Percentiles rank a stretch among this genome's conserved stretches.
phyloP scores from a whole-genome alignment of 2,329 filamentous ascomycete genomes.

The Diaporthe destruens region DNA sequence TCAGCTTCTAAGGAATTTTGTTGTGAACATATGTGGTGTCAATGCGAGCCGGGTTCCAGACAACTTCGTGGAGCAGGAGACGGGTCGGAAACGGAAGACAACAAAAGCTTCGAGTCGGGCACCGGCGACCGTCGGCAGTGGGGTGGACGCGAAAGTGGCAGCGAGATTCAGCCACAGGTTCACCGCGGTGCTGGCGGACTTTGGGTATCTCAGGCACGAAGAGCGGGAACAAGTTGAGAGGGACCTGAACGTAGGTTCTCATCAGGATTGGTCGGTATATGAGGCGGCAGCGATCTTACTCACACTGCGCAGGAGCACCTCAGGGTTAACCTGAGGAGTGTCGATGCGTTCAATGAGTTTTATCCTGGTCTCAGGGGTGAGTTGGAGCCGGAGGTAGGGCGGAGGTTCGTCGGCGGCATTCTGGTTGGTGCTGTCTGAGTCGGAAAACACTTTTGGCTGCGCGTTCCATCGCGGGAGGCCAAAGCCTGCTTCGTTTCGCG shows the following conservation, averaged over 20 bases:
- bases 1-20: constrained; percentile 84
- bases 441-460: background rate
- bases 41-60: constrained; percentile 86
- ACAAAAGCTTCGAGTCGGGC: constrained; percentile 88
- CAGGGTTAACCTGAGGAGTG: constrained; percentile 90
- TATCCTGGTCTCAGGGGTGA: constrained; percentile 82
- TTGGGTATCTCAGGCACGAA: constrained; percentile 83
- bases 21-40: constrained; percentile 83
- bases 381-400: constrained; percentile 84
- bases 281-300: constrained; percentile 32
- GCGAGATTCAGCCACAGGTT: constrained; percentile 77
- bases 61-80: constrained; percentile 85
- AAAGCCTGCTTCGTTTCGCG: background rate
- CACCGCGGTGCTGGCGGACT: constrained; percentile 87
- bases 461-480: background rate
- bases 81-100: constrained; percentile 81
- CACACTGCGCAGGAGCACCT: constrained; percentile 79
- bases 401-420: constrained; percentile 70
- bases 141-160: constrained; percentile 90
- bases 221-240: constrained; percentile 87
- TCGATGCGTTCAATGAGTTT: constrained; percentile 84
- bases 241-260: constrained; percentile 43
- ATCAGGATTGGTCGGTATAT: constrained; percentile 17
- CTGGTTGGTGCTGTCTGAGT: constrained; percentile 39
- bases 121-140: constrained; percentile 68